Conservation (phyloP, 1,139 yeast genomes). For the Candida pseudoviswanathii region DNA sequence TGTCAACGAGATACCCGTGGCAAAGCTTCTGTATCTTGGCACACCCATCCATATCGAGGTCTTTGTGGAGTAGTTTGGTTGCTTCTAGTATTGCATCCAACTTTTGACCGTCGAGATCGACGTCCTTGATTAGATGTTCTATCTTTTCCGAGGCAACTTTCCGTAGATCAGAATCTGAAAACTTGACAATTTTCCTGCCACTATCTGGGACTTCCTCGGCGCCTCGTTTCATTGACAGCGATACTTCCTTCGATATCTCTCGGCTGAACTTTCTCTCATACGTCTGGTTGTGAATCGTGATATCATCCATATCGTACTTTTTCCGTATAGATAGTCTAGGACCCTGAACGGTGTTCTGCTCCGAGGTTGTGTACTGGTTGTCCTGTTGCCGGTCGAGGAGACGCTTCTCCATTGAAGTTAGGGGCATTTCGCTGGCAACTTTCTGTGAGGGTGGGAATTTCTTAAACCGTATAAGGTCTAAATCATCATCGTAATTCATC, state of each 20-base stretch:
- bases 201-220: neutral
- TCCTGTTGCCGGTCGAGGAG: neutral
- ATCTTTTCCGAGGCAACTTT: neutral
- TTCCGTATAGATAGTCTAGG: slow-evolving; percentile 19
- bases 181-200: slow-evolving; percentile 7
- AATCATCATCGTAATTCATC: slow-evolving; percentile 18
- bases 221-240: neutral
- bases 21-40: slow-evolving; percentile 1
- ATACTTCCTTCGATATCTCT: slow-evolving; percentile 6
- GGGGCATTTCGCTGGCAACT: neutral
- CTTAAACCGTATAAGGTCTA: slow-evolving; percentile 17
- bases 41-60: neutral
- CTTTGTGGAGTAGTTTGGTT: neutral
- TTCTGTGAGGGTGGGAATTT: slow-evolving; percentile 9
- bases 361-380: neutral
- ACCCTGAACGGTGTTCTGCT: slow-evolving; percentile 3
- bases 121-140: neutral
- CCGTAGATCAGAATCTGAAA: slow-evolving; percentile 3
- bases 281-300: slow-evolving; percentile 18
- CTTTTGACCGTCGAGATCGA: neutral
- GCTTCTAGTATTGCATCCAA: neutral
- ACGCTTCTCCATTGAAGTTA: neutral
- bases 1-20: neutral
- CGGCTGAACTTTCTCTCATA: slow-evolving; percentile 16
- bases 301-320: slow-evolving; percentile 15